phyloP scores from a whole-genome alignment of 345 rosid species.

The Salix exigua region DNA sequence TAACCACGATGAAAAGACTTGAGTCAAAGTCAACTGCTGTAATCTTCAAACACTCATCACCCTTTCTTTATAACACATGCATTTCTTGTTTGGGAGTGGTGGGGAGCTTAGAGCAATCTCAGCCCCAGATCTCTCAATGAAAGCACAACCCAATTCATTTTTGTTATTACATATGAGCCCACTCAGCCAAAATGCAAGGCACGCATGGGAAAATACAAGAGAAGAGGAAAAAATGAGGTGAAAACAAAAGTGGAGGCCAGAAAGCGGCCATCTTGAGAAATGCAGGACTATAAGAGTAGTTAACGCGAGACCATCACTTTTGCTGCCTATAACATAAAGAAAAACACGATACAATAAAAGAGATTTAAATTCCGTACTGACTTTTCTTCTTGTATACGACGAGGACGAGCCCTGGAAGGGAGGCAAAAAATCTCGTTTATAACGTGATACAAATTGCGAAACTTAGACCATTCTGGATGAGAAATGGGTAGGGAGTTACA shows the following conservation, averaged over 20 bases:
- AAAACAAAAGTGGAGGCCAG: background rate
- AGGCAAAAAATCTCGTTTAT: background rate
- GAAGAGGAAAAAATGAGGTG: background rate
- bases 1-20: background rate
- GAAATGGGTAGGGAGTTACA: constrained; percentile 4
- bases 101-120: background rate
- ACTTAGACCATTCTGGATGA: constrained; percentile 2
- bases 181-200: background rate
- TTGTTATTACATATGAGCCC: background rate
- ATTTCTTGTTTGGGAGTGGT: background rate
- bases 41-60: background rate
- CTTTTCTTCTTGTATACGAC: constrained; percentile 13
- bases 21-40: background rate
- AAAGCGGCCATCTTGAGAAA: background rate
- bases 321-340: background rate
- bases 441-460: background rate
- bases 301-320: background rate
- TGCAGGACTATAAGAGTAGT: background rate
- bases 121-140: background rate
- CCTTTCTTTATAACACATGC: background rate
- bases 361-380: background rate
- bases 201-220: background rate
- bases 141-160: background rate
- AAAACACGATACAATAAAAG: background rate
- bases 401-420: background rate